Evolutionary conservation across 202 grass and related monocot species (phyloP), one percentile per base, ranked within the genome.

Genomic region (Musa balbisiana): DNA sequence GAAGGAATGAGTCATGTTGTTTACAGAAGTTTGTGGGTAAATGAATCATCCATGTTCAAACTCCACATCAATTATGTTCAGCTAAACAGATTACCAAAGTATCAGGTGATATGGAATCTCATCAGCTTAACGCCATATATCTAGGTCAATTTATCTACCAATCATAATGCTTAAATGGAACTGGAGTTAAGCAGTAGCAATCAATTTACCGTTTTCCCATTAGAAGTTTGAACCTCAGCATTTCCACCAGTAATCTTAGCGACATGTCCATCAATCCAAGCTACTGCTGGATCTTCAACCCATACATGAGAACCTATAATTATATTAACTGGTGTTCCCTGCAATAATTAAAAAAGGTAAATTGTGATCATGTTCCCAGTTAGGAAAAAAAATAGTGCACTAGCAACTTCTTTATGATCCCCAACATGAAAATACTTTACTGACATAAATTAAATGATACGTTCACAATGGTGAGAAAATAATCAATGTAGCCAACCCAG

Each of bases 241-340:
- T 73, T 55, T 2, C 33, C 23, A 55, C 23, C 71, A 73, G 52
- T 73, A 55, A 73, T 73, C 22, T 73, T 73, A 56, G 71, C n/a
- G 25, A 73, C 71, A 52, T 73, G 71, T 55, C 71, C 71, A 73
- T 73, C 71, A 73, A 73, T 27, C 71, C 71, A 73, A 55, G 71
- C 10, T 11, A 56, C 11, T 56, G 22, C 13, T 10, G 71, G 52
- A 16, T 73, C 71, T 73, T 73, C 71, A 58, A 73, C 53, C 71
- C 71, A 73, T 17, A 73, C 71, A 56, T 29, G n/a, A 14, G 71
- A 73, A 56, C 53, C 71, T 19, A 73, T 55, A 29, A 58, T 23
- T 26, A 73, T 73, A 24, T 73, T 73, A 73, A 73, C 71, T 10
- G 71, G 24, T 19, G 71, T 73, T 73, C 52, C 71, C 51, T 75